Evolutionary conservation across 306 rosid species (phyloP), one percentile per base, ranked within the genome.

Genomic region (Trichosanthes truncata): DNA sequence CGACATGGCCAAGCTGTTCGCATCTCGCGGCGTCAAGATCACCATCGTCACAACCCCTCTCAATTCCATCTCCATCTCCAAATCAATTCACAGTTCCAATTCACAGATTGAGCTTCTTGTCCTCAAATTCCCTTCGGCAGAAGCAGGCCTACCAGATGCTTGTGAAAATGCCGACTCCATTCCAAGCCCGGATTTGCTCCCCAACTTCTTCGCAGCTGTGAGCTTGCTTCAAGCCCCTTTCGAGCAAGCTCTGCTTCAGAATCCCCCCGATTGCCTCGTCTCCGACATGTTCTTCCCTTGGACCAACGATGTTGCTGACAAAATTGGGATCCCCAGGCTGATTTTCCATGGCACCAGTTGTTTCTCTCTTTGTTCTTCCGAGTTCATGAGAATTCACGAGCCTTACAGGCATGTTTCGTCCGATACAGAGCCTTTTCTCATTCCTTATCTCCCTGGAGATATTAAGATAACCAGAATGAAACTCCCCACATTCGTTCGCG

Each of bases 281-380:
- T 86, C 91, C 2, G 96, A 86, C 78, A 57, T 55, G 60, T 81
- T 87, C 65, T 89, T 81, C 76, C 89, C 93, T 0, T 88, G 89
- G 89, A 73, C 86, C 0, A 66, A 74, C 0, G 87, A 89, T 29
- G 79, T 87, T 1, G 91, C 94, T 0, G 81, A 83, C 0, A 88
- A 86, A 31, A 74, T 81, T 15, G 83, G 82, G 0, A 87, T 93
- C 75, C 97, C 94, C 0, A 82, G 92, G 85, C 21, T 91, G 31
- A 84, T 85, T 55, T 93, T 93, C 25, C 86, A 86, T 18, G 96
- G 93, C 0, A 56, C 81, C 0, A 77, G 94, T 2, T 87, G 66
- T 74, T 87, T 91, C 46, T 80, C 94, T 3, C 10, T 81, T 0
- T 86, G 89, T 63, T 82, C 83, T 6, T 17, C 1, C 0, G 87